Base-by-base conservation (phyloP, 23 red algal genomes). In the Pyropia haitanensis region DNA sequence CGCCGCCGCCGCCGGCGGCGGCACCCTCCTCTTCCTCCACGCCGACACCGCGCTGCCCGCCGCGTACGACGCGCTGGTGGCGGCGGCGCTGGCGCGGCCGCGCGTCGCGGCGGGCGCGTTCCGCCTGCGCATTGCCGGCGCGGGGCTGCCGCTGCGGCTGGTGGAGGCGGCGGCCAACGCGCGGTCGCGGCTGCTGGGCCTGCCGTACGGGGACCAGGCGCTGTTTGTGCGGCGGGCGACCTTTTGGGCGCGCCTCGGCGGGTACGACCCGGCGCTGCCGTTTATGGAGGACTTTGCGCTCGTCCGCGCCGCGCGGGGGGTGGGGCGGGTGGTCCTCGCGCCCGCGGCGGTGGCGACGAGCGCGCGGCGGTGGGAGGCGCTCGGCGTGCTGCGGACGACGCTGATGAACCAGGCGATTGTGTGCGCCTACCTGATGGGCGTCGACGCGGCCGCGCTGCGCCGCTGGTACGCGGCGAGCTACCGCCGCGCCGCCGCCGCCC, bases 141-240 rank as follows among this genome's bases (percentile, higher is more conserved):
- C 49, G 12, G 33, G 10, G 20, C 61, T 20, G 23, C 48, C 18
- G 2, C 51, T 96, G 31, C 63, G 78, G 18, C 19, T 79, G 20
- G 82, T 96, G 49, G 76, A 73, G 29, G 59, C 18, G 25, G 62
- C 63, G 21, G 91, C 71, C 18, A 89, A 89, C 28, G 56, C 76
- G 56, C 83, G 91, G 1, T 49, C 72, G 2, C 17, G 3, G 32
- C 2, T 83, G 32, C 52, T 96, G 14, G 65, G 72, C 32, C 17
- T 65, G 26, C 91, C 91, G 48, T 96, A 88, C 50, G 91, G 91
- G 13, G 91, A 96, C 64, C 91, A 96, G 71, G 91, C 59, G 25
- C 39, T 85, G 29, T 96, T 96, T 61, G 29, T 96, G 14, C 61
- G 66, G 18, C 55, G 64, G 2, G 19, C 25, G 1, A 64, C 20